A percentile compares a stretch with the other conserved stretches of the same genome.
Conservation (phyloP, 306 rosid genomes). For the Coriaria nepalensis region DNA sequence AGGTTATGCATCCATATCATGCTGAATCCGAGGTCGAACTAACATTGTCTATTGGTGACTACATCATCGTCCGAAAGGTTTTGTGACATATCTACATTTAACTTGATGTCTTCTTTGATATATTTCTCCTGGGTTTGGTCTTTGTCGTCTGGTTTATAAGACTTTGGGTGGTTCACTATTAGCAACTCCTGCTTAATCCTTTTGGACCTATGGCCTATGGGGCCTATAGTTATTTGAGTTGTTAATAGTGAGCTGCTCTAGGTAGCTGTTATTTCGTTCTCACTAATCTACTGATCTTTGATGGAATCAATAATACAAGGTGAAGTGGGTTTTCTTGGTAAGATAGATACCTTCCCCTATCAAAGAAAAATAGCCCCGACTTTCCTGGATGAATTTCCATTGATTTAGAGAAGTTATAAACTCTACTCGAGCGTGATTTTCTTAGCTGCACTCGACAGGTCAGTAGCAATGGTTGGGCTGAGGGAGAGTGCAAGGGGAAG, state of each 20-base stretch:
- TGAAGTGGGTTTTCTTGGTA: no score
- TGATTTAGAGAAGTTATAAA: no score
- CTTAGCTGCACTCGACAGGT: conserved; percentile 36
- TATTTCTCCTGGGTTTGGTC: neutral
- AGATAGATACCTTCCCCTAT: no score
- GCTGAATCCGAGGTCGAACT: conserved; percentile 85
- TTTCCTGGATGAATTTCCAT: no score
- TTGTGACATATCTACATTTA: conserved; percentile 7
- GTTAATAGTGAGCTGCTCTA: neutral
- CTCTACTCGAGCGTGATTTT: neutral
- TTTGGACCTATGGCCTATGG: no score
- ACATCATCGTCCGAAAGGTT: conserved; percentile 82
- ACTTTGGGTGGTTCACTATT: neutral
- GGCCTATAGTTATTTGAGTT: neutral
- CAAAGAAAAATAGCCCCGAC: no score
- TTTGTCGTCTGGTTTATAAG: neutral
- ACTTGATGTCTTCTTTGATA: neutral
- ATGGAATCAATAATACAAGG: no score
- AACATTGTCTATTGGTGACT: conserved; percentile 72
- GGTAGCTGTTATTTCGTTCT: no score
- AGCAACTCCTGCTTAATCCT: no score
- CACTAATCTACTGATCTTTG: no score
- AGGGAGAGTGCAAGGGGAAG: conserved; percentile 95
- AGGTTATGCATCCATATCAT: conserved; percentile 71
- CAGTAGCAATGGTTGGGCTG: conserved; percentile 91